These are phyloP conservation scores for Schwanniomyces yamadae DNA, from an alignment of 805 yeast species.

Conservation along the genomic window DNA sequence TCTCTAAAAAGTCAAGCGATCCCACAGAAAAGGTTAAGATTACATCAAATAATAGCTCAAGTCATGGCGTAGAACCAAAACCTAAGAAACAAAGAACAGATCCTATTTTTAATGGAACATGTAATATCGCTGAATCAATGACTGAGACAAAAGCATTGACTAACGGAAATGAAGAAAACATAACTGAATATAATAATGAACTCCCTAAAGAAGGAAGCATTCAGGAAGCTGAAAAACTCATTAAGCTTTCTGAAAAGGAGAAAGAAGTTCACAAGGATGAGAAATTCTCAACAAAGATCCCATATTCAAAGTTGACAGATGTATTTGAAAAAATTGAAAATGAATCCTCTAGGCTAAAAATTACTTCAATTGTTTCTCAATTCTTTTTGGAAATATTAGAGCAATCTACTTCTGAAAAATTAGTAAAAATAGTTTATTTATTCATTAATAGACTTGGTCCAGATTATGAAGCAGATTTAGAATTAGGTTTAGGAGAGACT, in stretches of 20 bases:
- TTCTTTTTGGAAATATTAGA: constrained; percentile 66
- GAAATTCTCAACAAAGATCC: constrained; percentile 17
- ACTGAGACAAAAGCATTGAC: constrained; percentile 5
- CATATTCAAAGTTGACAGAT: constrained; percentile 47
- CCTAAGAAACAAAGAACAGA: constrained; percentile 2
- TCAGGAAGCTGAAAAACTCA: constrained; percentile 14
- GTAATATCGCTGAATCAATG: too few relatives aligned
- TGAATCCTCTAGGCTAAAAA: constrained; percentile 81
- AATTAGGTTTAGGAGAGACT: constrained; percentile 91
- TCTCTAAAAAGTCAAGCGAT: neutral
- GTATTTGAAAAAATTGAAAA: constrained; percentile 77
- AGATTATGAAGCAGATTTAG: constrained; percentile 87
- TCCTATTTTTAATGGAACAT: too few relatives aligned
- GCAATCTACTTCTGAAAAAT: constrained; percentile 39
- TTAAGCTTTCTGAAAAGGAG: constrained; percentile 13
- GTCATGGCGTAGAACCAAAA: neutral
- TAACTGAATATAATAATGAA: constrained; percentile 1
- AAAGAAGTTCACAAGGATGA: constrained; percentile 10
- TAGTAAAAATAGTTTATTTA: constrained; percentile 74
- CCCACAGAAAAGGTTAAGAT: neutral
- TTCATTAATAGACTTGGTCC: constrained; percentile 91
- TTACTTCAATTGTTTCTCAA: constrained; percentile 69
- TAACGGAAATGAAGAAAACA: neutral
- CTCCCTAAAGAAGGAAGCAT: constrained; percentile 5
- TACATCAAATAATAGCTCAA: neutral